phyloP scores from a whole-genome alignment of 108 stramenopile species.

The Phaeodactylum tricornutum region DNA sequence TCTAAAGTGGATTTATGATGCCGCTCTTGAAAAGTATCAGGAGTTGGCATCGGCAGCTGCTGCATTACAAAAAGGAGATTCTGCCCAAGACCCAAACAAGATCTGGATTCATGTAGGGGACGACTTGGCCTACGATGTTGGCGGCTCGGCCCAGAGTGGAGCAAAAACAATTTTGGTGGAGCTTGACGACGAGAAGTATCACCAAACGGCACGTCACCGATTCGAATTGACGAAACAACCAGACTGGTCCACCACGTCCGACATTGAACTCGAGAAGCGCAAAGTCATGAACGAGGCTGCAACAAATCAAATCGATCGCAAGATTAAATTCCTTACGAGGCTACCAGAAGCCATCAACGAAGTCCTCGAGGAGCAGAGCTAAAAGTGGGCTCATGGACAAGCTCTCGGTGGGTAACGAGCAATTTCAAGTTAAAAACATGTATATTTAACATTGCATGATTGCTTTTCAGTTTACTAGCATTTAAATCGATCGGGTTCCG shows the following conservation, averaged over 20 bases:
- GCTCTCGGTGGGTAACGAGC: too few relatives aligned
- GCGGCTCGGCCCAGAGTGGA: slow-evolving; percentile 63
- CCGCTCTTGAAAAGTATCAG: slow-evolving; percentile 67
- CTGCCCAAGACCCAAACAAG: slow-evolving; percentile 5
- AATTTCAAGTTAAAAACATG: too few relatives aligned
- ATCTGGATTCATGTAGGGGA: slow-evolving; percentile 67
- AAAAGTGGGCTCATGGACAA: too few relatives aligned
- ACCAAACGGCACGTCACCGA: slow-evolving; percentile 72
- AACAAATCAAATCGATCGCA: slow-evolving; percentile 41
- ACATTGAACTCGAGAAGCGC: slow-evolving; percentile 55
- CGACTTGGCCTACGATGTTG: slow-evolving; percentile 82
- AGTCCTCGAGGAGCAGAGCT: slow-evolving; percentile 1
- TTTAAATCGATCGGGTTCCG: too few relatives aligned
- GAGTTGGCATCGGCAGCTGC: slow-evolving; percentile 39
- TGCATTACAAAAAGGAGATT: slow-evolving; percentile 26
- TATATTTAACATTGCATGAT: too few relatives aligned
- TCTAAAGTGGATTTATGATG: slow-evolving; percentile 82
- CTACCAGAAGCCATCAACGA: slow-evolving; percentile 31
- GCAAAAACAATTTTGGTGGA: slow-evolving; percentile 81
- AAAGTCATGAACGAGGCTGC: slow-evolving; percentile 74
- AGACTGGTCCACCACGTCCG: slow-evolving; percentile 57
- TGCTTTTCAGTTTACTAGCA: too few relatives aligned
- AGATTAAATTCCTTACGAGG: slow-evolving; percentile 45
- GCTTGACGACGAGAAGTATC: slow-evolving; percentile 46
- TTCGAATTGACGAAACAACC: slow-evolving; percentile 57